Evolutionary conservation across 208 protist genomes (phyloP).

Genomic region (Paratrypanosoma confusum): DNA sequence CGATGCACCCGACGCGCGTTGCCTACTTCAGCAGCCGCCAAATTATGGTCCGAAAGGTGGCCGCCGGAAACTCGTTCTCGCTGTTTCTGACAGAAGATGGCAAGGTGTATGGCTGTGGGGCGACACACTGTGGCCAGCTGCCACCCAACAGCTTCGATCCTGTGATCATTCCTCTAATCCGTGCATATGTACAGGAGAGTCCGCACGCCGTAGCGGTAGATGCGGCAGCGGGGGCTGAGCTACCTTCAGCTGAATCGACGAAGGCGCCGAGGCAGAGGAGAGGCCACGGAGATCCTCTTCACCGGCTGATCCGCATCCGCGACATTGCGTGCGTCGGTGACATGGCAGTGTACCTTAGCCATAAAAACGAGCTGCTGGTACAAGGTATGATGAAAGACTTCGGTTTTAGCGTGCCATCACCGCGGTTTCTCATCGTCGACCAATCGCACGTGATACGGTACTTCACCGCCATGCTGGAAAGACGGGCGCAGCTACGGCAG

Average conservation of each 20-base stretch:
- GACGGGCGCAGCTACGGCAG: no score
- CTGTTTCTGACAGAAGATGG: conserved; percentile 56
- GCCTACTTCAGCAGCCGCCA: conserved; percentile 31
- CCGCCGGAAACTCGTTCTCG: conserved; percentile 51
- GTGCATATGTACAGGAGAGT: conserved; percentile 24
- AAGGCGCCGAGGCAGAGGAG: background rate
- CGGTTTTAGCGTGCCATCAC: conserved; percentile 34
- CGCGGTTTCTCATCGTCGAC: conserved; percentile 34
- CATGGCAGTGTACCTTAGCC: conserved; percentile 38
- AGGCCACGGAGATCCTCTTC: no score
- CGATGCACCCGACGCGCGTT: conserved; percentile 39
- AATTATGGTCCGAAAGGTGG: conserved; percentile 27
- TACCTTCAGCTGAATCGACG: background rate
- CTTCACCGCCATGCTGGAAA: conserved; percentile 7
- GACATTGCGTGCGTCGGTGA: conserved; percentile 46
- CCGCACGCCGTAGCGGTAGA: no score
- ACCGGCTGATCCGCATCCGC: conserved; percentile 45
- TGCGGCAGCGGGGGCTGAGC: no score
- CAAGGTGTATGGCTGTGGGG: conserved; percentile 56
- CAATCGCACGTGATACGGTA: conserved; percentile 23
- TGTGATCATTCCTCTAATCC: conserved; percentile 35
- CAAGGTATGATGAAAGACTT: conserved; percentile 51
- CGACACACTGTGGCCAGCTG: conserved; percentile 51
- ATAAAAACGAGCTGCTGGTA: conserved; percentile 45
- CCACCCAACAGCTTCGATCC: conserved; percentile 53